phyloP scores from a whole-genome alignment of 75 land plant species.

The Selaginella tamariscina region DNA sequence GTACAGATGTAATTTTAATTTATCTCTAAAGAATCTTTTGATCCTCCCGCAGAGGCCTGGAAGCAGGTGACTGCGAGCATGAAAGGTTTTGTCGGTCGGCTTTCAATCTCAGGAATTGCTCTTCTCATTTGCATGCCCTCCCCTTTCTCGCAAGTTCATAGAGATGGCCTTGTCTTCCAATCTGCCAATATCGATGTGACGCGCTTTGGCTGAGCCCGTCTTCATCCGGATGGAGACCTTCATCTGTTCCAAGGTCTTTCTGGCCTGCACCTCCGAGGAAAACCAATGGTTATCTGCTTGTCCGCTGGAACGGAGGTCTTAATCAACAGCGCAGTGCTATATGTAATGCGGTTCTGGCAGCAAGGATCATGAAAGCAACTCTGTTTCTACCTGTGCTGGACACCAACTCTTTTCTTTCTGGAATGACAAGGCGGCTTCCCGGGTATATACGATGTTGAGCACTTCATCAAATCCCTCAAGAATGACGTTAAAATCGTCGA shows the following conservation, averaged over 20 bases:
- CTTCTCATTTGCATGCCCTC: no score
- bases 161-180: no score
- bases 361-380: slow-evolving; percentile 92
- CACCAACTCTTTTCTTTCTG: slow-evolving; percentile 90
- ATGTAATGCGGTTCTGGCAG: slow-evolving; percentile 98
- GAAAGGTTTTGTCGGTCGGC: no score
- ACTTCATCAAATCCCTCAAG: slow-evolving; percentile 63
- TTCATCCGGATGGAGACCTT: slow-evolving; percentile 74
- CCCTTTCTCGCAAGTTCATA: no score
- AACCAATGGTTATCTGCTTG: slow-evolving; percentile 73
- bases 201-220: slow-evolving; percentile 51
- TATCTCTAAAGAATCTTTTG: no score
- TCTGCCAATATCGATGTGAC: slow-evolving; percentile 38
- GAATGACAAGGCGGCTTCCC: slow-evolving; percentile 90
- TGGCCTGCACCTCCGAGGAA: slow-evolving; percentile 84
- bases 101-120: no score
- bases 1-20: no score
- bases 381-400: slow-evolving; percentile 88
- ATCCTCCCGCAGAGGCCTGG: no score
- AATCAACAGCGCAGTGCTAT: slow-evolving; percentile 96
- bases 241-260: slow-evolving; percentile 54
- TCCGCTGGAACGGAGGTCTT: slow-evolving; percentile 93
- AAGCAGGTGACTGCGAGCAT: no score
- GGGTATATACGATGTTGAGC: slow-evolving; percentile 91
- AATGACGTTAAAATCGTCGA: slow-evolving; percentile 65